Conservation (phyloP, 1,284 basidiomycete species). For the Leccinum solheimii region DNA sequence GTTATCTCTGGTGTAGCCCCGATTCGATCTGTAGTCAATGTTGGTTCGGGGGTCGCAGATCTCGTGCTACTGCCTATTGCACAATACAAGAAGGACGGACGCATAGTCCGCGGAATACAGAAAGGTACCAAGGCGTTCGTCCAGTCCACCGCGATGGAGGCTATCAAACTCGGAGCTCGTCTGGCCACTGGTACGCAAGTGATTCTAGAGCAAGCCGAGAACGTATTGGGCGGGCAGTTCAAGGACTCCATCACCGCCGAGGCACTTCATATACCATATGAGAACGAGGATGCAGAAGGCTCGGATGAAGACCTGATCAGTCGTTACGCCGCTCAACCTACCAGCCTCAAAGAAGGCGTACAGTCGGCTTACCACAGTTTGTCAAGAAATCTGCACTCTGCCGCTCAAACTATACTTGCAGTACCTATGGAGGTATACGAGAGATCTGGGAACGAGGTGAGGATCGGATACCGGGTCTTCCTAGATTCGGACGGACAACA, state of each 20-base stretch:
- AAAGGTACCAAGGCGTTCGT: conserved; percentile 92
- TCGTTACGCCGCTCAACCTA: conserved; percentile 89
- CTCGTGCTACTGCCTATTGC: conserved; percentile 94
- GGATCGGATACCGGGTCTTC: conserved; percentile 18
- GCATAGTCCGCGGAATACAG: conserved; percentile 92
- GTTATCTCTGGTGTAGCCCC: conserved; percentile 97
- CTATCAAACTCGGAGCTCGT: conserved; percentile 91
- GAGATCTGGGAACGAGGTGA: conserved; percentile 81
- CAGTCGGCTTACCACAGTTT: conserved; percentile 87
- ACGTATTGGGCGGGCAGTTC: conserved; percentile 83
- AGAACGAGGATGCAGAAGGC: conserved; percentile 38
- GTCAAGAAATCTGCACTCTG: conserved; percentile 82
- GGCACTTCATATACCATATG: conserved; percentile 51
- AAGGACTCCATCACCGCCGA: conserved; percentile 65
- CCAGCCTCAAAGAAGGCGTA: conserved; percentile 83
- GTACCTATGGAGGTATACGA: conserved; percentile 99
- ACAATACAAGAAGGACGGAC: conserved; percentile 95
- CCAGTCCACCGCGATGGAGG: conserved; percentile 91
- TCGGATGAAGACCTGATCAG: conserved; percentile 64
- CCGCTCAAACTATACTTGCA: conserved; percentile 97
- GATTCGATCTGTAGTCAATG: conserved; percentile 93
- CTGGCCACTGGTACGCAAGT: conserved; percentile 97
- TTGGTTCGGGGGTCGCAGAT: conserved; percentile 95
- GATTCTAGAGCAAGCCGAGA: conserved; percentile 93
- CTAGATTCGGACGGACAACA: not conserved